Percentiles rank a stretch among this genome's conserved stretches.
Evolutionary conservation across 176 grass and related monocot genomes (phyloP).

Genomic region (Phoenix dactylifera): DNA sequence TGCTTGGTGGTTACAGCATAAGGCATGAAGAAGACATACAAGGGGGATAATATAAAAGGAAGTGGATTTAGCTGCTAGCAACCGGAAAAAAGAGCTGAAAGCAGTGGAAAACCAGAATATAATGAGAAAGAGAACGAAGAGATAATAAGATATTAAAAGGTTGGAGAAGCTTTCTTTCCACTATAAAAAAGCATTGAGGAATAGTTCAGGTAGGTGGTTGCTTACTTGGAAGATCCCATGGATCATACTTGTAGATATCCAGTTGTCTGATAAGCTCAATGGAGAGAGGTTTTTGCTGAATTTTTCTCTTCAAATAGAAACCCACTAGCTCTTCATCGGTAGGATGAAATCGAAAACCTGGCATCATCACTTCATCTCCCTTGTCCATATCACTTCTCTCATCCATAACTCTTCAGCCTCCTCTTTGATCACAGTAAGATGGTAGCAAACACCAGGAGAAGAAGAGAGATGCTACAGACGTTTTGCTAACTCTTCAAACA

Average conservation of each 20-base stretch:
- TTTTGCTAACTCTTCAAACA: too few relatives aligned
- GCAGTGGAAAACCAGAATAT: too few relatives aligned
- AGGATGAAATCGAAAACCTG: constrained; percentile 96
- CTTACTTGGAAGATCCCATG: constrained; percentile 99
- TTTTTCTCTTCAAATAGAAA: constrained; percentile 94
- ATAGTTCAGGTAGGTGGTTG: constrained; percentile 6
- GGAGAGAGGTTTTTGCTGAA: constrained; percentile 81
- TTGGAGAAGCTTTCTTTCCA: neutral
- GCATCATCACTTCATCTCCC: constrained; percentile 80
- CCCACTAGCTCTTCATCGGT: constrained; percentile 94
- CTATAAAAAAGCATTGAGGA: constrained; percentile 2
- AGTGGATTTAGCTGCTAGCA: too few relatives aligned
- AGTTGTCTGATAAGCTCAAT: constrained; percentile 98
- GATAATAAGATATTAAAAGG: too few relatives aligned
- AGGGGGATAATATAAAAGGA: too few relatives aligned
- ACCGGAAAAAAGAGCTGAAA: too few relatives aligned
- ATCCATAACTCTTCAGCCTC: constrained; percentile 36
- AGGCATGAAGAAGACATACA: too few relatives aligned
- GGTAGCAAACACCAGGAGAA: too few relatives aligned
- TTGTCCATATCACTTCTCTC: constrained; percentile 75
- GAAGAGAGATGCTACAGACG: too few relatives aligned
- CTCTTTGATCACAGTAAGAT: neutral
- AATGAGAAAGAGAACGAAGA: too few relatives aligned
- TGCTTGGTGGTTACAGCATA: too few relatives aligned
- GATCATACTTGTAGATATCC: constrained; percentile 99